These are phyloP conservation scores for Colletotrichum sp. DNA, from an alignment of 2,329 filamentous ascomycete species.

Conservation along the genomic window DNA sequence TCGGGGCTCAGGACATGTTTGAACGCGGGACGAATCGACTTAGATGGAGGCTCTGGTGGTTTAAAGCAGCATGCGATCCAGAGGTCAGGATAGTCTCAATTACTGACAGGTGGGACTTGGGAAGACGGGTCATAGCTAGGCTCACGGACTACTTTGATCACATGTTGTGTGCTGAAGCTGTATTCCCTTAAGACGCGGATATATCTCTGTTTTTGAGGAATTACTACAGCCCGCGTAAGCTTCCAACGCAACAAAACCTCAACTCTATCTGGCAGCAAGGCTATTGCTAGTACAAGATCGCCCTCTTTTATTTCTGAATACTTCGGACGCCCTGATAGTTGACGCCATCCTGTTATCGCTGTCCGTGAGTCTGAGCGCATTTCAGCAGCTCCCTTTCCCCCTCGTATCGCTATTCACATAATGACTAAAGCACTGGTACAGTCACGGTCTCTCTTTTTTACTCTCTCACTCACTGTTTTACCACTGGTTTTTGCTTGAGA, in stretches of 20 bases:
- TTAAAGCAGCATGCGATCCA: neutral
- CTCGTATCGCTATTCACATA: neutral
- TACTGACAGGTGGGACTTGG: neutral
- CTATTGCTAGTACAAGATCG: neutral
- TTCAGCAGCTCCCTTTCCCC: neutral
- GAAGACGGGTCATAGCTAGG: neutral
- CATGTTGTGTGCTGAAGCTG: neutral
- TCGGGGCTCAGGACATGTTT: neutral
- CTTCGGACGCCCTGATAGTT: neutral
- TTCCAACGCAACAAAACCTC: neutral
- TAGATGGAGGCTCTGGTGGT: neutral
- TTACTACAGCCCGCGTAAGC: neutral
- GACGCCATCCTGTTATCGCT: neutral
- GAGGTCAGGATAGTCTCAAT: neutral
- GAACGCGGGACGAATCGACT: neutral
- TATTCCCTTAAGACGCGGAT: neutral
- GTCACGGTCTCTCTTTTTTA: neutral
- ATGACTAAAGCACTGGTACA: neutral
- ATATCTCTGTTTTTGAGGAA: neutral
- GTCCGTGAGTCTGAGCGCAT: neutral
- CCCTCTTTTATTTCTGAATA: neutral
- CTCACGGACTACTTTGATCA: neutral
- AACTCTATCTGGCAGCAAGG: neutral
- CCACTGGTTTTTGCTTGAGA: neutral
- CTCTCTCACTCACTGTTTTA: neutral